Conservation (phyloP, 768 basidiomycete genomes). For the Hirschioporus abietinus region DNA sequence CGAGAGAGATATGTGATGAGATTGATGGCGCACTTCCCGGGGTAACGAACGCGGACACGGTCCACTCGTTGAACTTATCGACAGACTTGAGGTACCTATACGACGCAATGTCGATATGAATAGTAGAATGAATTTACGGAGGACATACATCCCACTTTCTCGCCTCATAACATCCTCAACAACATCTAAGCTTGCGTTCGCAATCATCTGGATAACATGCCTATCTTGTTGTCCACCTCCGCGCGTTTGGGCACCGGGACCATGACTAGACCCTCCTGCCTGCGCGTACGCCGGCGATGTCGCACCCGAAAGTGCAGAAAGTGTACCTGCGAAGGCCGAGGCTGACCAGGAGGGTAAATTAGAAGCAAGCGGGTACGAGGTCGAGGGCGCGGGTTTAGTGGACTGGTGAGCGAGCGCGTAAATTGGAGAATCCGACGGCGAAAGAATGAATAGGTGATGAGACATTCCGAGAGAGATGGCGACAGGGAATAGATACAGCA, state of each 20-base stretch:
- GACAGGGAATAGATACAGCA: too few species aligned
- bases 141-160: conserved; percentile 72
- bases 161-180: conserved; percentile 90
- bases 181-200: conserved; percentile 91
- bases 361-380: conserved; percentile 65
- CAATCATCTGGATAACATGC: conserved; percentile 98
- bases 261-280: conserved; percentile 37
- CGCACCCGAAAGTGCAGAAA: conserved; percentile 83
- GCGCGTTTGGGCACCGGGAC: conserved; percentile 41
- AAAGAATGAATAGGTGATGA: conserved; percentile 80
- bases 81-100: conserved; percentile 90
- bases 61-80: conserved; percentile 99
- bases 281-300: conserved; percentile 62
- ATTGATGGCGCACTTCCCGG: conserved; percentile 72
- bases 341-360: conserved; percentile 90
- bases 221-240: conserved; percentile 74
- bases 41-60: conserved; percentile 92
- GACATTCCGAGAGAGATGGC: conserved; percentile 46
- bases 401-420: conserved; percentile 83
- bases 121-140: background rate
- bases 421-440: conserved; percentile 81
- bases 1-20: background rate
- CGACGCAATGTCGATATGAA: conserved; percentile 8
- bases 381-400: conserved; percentile 57
- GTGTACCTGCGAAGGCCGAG: conserved; percentile 84